Evolutionary conservation across 148 eudicot genomes (phyloP).

Genomic region (Bassia scoparia): DNA sequence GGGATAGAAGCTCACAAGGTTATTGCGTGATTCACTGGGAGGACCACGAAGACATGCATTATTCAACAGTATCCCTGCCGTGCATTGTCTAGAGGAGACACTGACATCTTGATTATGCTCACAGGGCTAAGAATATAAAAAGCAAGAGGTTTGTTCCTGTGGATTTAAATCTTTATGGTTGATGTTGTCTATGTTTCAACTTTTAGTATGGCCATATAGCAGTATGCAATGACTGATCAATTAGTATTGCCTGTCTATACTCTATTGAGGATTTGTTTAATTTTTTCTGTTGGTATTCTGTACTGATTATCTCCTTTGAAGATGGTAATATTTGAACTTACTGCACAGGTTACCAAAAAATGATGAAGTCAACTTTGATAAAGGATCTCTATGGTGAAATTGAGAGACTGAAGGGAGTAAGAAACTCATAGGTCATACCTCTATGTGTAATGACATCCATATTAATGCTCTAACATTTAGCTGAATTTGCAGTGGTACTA

Average conservation of each 20-base stretch:
- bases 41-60: constrained; percentile 91
- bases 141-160: constrained; percentile 62
- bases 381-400: constrained; percentile 94
- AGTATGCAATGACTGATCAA: background rate
- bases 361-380: constrained; percentile 91
- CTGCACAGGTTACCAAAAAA: constrained; percentile 75
- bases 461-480: background rate
- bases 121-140: constrained; percentile 80
- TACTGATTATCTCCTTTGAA: background rate
- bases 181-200: too few species aligned
- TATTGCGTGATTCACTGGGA: constrained; percentile 87
- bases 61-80: constrained; percentile 97
- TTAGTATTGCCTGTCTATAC: background rate
- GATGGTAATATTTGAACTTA: background rate
- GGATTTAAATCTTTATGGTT: too few species aligned
- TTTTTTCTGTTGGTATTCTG: background rate
- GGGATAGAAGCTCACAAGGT: constrained; percentile 96
- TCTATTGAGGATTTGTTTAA: background rate
- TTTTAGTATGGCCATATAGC: too few species aligned
- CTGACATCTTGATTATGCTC: constrained; percentile 86
- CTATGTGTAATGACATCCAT: background rate
- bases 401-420: constrained; percentile 78
- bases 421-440: constrained; percentile 7
- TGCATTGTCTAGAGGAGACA: constrained; percentile 91
- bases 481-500: background rate